These are phyloP conservation scores for Chiua virens DNA, from an alignment of 768 basidiomycete genomes.

Conservation along the genomic window DNA sequence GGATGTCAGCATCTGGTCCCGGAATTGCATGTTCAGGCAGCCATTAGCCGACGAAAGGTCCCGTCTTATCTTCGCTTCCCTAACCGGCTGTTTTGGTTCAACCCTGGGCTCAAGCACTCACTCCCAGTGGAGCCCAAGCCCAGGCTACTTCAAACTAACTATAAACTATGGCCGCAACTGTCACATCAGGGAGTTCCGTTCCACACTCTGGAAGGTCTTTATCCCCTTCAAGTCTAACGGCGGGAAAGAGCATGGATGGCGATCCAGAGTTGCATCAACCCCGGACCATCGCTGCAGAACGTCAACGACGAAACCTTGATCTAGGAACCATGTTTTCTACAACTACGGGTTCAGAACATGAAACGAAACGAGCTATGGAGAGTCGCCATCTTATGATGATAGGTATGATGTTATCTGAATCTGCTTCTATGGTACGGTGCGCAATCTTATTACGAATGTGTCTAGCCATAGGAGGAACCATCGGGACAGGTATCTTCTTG, in stretches of 20 bases:
- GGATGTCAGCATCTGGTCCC: no score
- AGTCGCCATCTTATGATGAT: conserved; percentile 46
- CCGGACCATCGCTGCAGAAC: background rate
- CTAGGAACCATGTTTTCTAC: conserved; percentile 8
- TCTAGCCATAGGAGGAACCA: conserved; percentile 55
- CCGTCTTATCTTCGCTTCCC: background rate
- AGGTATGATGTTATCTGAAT: conserved; percentile 26
- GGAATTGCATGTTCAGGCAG: no score
- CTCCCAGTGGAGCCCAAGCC: no score
- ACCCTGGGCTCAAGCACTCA: no score
- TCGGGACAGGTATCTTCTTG: conserved; percentile 62
- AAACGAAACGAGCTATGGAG: conserved; percentile 40
- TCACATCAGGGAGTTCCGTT: background rate
- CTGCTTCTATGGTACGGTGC: background rate
- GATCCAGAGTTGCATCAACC: conserved; percentile 2
- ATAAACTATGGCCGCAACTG: background rate
- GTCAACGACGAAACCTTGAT: background rate
- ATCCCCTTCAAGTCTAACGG: conserved; percentile 1
- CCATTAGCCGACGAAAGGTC: background rate
- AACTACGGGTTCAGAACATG: conserved; percentile 12
- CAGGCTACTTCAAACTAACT: no score
- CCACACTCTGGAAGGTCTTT: background rate
- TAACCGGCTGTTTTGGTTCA: background rate
- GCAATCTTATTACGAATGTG: background rate
- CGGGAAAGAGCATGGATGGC: background rate